Percentiles rank a stretch among this genome's conserved stretches.
These are phyloP conservation scores for Gyromitra esculenta DNA, from an alignment of 2,329 filamentous ascomycete species.

Conservation along the genomic window DNA sequence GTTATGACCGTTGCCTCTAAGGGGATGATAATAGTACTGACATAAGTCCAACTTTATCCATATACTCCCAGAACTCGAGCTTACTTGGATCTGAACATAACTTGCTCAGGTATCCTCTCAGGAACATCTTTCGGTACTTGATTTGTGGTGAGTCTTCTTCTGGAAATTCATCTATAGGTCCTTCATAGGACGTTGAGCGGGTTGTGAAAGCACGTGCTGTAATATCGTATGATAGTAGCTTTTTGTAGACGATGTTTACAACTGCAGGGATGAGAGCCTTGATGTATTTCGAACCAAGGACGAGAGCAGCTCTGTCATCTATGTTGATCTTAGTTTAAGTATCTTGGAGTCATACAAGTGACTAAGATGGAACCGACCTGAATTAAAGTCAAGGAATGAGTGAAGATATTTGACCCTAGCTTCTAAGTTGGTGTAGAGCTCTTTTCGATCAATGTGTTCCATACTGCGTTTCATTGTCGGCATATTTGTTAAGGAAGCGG, in stretches of 20 bases:
- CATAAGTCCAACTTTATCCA: conserved; percentile 77
- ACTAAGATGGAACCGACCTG: conserved; percentile 65
- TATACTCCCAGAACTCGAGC: conserved; percentile 83
- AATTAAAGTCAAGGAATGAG: conserved; percentile 78
- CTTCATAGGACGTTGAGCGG: conserved; percentile 70
- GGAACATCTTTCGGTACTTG: conserved; percentile 73
- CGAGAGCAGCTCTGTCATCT: conserved; percentile 78
- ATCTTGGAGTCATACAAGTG: not conserved
- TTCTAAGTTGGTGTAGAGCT: conserved; percentile 76
- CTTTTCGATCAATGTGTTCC: conserved; percentile 74
- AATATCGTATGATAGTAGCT: conserved; percentile 81
- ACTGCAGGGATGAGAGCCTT: conserved; percentile 83
- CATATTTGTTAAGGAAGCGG: conserved; percentile 19
- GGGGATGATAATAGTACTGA: conserved; percentile 15
- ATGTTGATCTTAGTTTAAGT: conserved; percentile 29
- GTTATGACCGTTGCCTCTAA: not conserved
- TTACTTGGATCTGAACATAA: conserved; percentile 78
- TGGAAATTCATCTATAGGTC: conserved; percentile 69
- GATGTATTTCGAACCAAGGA: conserved; percentile 77
- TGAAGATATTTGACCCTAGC: conserved; percentile 77
- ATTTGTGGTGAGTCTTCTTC: conserved; percentile 78
- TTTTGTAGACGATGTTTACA: conserved; percentile 85
- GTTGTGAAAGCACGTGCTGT: conserved; percentile 73
- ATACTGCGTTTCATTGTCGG: conserved; percentile 38
- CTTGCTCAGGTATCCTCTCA: conserved; percentile 77